Percentiles rank a stretch among this genome's conserved stretches.
These are phyloP conservation scores for Calonectria hawksworthii DNA, from an alignment of 2,329 filamentous ascomycete species.

Conservation along the genomic window DNA sequence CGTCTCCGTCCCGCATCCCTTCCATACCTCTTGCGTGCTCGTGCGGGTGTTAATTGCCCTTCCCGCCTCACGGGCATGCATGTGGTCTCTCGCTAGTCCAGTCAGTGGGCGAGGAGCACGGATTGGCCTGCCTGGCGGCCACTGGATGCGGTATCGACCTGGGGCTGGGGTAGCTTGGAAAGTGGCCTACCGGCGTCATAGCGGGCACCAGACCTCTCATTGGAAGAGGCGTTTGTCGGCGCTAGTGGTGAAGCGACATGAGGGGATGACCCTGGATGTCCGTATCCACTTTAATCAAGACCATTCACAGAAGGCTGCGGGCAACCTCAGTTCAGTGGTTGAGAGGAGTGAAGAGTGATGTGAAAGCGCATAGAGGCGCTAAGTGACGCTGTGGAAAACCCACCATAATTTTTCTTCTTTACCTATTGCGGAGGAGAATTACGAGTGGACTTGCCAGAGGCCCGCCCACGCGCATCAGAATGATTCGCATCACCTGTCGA, in stretches of 20 bases:
- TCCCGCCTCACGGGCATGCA: constrained; percentile 21
- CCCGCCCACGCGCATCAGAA: neutral
- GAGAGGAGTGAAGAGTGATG: constrained; percentile 12
- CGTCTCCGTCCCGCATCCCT: constrained; percentile 1
- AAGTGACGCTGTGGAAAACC: constrained; percentile 30
- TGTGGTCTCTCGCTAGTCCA: constrained; percentile 25
- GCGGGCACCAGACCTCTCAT: constrained; percentile 33
- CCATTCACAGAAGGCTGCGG: constrained; percentile 31
- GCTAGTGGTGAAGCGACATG: constrained; percentile 28
- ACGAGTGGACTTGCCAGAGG: neutral
- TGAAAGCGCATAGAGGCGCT: constrained; percentile 27
- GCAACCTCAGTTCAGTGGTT: constrained; percentile 19
- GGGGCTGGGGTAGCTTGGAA: constrained; percentile 27
- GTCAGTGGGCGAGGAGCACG: constrained; percentile 23
- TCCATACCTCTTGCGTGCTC: constrained; percentile 33
- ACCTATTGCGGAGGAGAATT: neutral
- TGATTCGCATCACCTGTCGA: neutral
- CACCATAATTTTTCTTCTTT: neutral
- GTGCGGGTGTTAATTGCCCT: constrained; percentile 25
- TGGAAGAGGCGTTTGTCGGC: constrained; percentile 31
- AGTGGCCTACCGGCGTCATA: constrained; percentile 17
- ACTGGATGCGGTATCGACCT: constrained; percentile 40
- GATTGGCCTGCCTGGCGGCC: constrained; percentile 16
- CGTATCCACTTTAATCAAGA: constrained; percentile 38
- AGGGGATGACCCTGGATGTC: constrained; percentile 30